Evolutionary conservation across 2,329 filamentous ascomycete species (phyloP).

Genomic region (Epichloe festucae): DNA sequence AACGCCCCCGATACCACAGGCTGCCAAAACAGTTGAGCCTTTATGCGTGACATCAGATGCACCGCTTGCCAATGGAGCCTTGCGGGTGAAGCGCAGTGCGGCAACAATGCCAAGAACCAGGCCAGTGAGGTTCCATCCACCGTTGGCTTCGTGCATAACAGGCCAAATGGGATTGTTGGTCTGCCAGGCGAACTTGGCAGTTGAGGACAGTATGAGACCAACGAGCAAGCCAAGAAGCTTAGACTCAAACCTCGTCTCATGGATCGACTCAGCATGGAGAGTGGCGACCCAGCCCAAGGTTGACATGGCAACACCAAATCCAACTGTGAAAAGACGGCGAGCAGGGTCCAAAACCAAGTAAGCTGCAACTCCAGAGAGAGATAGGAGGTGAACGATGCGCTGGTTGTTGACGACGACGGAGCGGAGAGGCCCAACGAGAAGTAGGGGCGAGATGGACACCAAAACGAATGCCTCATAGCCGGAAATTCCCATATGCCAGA

Average conservation of each 20-base stretch:
- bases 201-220: constrained; percentile 71
- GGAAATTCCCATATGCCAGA: constrained; percentile 99
- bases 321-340: constrained; percentile 65
- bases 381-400: constrained; percentile 60
- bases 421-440: constrained; percentile 62
- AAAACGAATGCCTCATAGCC: constrained; percentile 88
- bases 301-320: constrained; percentile 66
- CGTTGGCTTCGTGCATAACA: constrained; percentile 77
- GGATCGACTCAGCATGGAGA: constrained; percentile 63
- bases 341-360: constrained; percentile 64
- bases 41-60: constrained; percentile 28
- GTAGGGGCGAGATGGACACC: constrained; percentile 65
- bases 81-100: constrained; percentile 61
- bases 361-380: constrained; percentile 64
- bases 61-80: constrained; percentile 35
- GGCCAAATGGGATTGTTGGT: constrained; percentile 98
- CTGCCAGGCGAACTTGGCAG: constrained; percentile 83
- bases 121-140: constrained; percentile 82
- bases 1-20: constrained; percentile 67
- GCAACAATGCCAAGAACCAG: constrained; percentile 64
- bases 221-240: constrained; percentile 69
- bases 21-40: constrained; percentile 58
- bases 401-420: constrained; percentile 55
- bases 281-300: constrained; percentile 77
- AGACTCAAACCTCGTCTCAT: constrained; percentile 64